A percentile compares a stretch with the other conserved stretches of the same genome.
These are phyloP conservation scores for Fusarium oligoseptatum DNA, from an alignment of 2,329 filamentous ascomycete genomes.

Conservation along the genomic window DNA sequence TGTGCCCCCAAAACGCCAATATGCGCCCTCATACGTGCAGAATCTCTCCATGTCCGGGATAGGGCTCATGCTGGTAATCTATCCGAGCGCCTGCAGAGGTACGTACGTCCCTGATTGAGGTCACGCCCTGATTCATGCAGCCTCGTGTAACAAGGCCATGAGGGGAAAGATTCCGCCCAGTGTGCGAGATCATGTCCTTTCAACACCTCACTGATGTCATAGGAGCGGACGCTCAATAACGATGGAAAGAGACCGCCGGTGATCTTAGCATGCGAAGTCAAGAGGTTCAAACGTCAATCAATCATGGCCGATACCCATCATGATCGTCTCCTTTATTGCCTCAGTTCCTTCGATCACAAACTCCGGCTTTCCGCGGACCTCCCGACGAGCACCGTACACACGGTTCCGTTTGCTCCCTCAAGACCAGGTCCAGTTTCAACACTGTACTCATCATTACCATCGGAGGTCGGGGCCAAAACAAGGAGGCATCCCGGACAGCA, in stretches of 20 bases:
- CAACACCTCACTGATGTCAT: neutral
- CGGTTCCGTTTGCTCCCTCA: neutral
- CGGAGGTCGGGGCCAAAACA: constrained; percentile 14
- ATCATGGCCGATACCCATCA: neutral
- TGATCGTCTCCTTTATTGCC: neutral
- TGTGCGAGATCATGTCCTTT: neutral
- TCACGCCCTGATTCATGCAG: constrained; percentile 6
- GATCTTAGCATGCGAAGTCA: neutral
- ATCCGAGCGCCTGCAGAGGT: constrained; percentile 8
- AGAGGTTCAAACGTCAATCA: neutral
- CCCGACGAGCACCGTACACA: neutral
- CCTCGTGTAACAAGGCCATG: neutral
- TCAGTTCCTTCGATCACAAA: neutral
- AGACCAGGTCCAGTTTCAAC: neutral
- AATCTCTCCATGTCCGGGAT: constrained; percentile 23
- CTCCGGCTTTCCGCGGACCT: neutral
- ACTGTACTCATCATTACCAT: neutral
- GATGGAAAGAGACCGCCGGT: neutral
- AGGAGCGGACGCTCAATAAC: too few relatives aligned
- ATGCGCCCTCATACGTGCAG: constrained; percentile 18
- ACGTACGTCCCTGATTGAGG: neutral
- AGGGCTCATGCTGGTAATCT: constrained; percentile 7
- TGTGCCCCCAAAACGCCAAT: constrained; percentile 12
- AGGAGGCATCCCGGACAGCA: constrained; percentile 5
- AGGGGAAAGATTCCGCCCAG: neutral